phyloP scores from a whole-genome alignment of 1,139 yeast species.

The Zygosaccharomyces sapae region DNA sequence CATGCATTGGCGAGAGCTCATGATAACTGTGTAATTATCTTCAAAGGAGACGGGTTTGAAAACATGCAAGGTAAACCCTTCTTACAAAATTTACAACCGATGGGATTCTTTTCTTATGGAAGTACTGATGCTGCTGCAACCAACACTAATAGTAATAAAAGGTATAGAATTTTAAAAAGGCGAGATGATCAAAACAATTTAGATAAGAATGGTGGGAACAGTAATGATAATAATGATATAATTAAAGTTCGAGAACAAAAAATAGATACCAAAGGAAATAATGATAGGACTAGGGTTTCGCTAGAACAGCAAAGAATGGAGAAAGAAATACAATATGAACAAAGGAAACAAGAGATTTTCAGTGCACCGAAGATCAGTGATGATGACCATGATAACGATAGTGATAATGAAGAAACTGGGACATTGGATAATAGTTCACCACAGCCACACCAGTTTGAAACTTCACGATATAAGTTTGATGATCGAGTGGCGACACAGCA shows the following conservation, averaged over 20 bases:
- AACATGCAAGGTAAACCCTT: conserved; percentile 13
- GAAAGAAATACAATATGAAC: conserved; percentile 23
- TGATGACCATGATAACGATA: conserved; percentile 5
- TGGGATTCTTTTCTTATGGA: not conserved
- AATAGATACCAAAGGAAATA: too few relatives aligned
- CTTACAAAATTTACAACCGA: conserved; percentile 23
- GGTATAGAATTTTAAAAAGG: conserved; percentile 13
- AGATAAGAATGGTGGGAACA: not conserved
- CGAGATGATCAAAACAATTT: conserved; percentile 1
- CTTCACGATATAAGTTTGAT: conserved; percentile 21
- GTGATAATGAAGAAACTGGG: conserved; percentile 1
- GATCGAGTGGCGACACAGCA: conserved; percentile 5
- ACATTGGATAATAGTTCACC: conserved; percentile 21
- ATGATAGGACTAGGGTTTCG: conserved; percentile 8
- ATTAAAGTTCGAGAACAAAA: too few relatives aligned
- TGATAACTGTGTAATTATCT: conserved; percentile 44
- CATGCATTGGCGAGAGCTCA: conserved; percentile 46
- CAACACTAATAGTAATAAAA: conserved; percentile 6
- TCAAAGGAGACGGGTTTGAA: conserved; percentile 33
- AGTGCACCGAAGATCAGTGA: conserved; percentile 11
- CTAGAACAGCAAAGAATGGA: conserved; percentile 21
- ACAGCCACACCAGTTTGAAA: conserved; percentile 29
- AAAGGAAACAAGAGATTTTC: conserved; percentile 24
- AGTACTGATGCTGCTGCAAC: not conserved
- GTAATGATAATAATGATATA: not conserved